phyloP scores from a whole-genome alignment of 306 rosid species.

The barrel medic (Medicago truncatula) region MtrunA17r5.0-ANR NC_053044.1:49280501-49281000 shows the following conservation, averaged over 20 bases:
- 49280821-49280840: not conserved
- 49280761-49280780: not conserved
- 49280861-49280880: not conserved
- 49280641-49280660: constrained; percentile 21
- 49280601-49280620: not conserved
- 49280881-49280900: constrained; percentile 1
- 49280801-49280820: not conserved
- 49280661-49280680: not conserved
- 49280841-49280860: not conserved
- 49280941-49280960: not conserved
- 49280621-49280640: constrained; percentile 10
- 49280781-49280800: not conserved
- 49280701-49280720: not conserved
- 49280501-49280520: constrained; percentile 14
- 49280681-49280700: not conserved
- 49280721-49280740: not conserved
- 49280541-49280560: constrained; percentile 11
- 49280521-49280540: constrained; percentile 14
- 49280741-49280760: not conserved
- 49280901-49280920: not conserved
- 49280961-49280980: not conserved
- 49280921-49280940: not conserved
- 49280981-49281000: not conserved
- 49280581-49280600: constrained; percentile 30
- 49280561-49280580: constrained; percentile 19